These are phyloP conservation scores for Tetrahymena borealis DNA, from an alignment of 73 alveolate species.

Conservation along the genomic window DNA sequence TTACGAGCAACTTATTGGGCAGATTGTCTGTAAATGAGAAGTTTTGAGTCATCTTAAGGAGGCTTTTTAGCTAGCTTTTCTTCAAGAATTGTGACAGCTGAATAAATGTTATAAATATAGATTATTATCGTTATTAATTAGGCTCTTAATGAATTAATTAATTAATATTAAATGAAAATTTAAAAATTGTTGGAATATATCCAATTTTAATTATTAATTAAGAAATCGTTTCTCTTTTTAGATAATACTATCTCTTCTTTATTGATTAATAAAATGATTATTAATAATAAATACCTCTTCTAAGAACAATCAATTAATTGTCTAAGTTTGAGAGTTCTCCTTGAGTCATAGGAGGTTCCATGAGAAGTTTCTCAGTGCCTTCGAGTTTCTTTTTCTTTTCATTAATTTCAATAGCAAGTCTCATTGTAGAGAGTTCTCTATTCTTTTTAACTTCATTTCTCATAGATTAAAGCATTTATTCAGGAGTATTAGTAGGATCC, in stretches of 20 bases:
- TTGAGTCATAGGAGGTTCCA: constrained; percentile 83
- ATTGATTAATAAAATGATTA: too few species aligned
- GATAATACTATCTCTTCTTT: too few species aligned
- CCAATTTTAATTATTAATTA: not conserved
- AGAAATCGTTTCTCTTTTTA: not conserved
- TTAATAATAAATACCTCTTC: constrained; percentile 36
- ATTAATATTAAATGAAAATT: not conserved
- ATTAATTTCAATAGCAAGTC: constrained; percentile 82
- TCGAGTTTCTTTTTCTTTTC: constrained; percentile 77
- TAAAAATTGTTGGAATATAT: not conserved
- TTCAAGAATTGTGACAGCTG: constrained; percentile 69
- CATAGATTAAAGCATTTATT: constrained; percentile 67
- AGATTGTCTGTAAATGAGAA: constrained; percentile 73
- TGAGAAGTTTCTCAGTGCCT: constrained; percentile 75
- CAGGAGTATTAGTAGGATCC: constrained; percentile 70
- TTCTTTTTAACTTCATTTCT: constrained; percentile 82
- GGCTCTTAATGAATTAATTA: not conserved
- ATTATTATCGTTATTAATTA: not conserved
- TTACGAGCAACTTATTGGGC: constrained; percentile 80
- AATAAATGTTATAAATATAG: not conserved
- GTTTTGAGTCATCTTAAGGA: constrained; percentile 68
- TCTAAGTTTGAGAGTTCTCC: constrained; percentile 75
- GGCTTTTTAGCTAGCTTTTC: constrained; percentile 67
- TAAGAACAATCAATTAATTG: constrained; percentile 71
- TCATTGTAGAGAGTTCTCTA: constrained; percentile 82